Evolutionary conservation across 1,139 yeast species (phyloP), one percentile per base, ranked within the genome.

Genomic region (Saccharomyces hybrid): DNA sequence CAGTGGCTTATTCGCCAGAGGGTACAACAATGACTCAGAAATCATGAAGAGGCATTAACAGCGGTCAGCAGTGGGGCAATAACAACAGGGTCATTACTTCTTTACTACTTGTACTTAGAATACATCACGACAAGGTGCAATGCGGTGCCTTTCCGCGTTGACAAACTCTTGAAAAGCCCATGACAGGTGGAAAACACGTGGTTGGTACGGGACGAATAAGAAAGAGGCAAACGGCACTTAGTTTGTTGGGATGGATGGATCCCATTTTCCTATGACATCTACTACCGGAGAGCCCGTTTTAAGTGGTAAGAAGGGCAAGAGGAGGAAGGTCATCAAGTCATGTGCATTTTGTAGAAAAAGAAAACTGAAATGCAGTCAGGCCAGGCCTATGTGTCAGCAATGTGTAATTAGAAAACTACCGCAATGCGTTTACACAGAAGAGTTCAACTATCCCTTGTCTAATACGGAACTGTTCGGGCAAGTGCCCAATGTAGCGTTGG

Each of bases 291-390:
- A 19, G 44, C 11, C 44, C 7, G 23, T 11, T 19, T 2, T n/a
- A 7, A 11, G 25, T 16, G 44, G 25, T 19, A 38, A 9, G 4
- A 51, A 41, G 16, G 55, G 53, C 31, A 58, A 52, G 47, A 57
- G 60, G 49, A 51, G 68, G 41, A 65, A 67, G 54, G 55, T 57
- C 14, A 64, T 66, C 47, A 60, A 63, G 50, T 65, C 70, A 8
- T 68, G 71, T 52, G 54, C 59, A 9, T 66, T 65, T 48, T 68
- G 71, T 52, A 59, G 70, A 25, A 61, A 61, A 49, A 60, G 70
- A 28, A 66, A 65, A 54, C 51, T 68, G 48, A 68, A 66, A 56
- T 68, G 71, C 57, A 67, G 67, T 50, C 62, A 64, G 28, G 57
- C 46, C 5, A 61, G 62, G 51, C 68, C 67, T 14, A 59, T 58